Base-by-base conservation (phyloP, 805 yeast genomes). In the Kazachstania bromeliacearum region DNA sequence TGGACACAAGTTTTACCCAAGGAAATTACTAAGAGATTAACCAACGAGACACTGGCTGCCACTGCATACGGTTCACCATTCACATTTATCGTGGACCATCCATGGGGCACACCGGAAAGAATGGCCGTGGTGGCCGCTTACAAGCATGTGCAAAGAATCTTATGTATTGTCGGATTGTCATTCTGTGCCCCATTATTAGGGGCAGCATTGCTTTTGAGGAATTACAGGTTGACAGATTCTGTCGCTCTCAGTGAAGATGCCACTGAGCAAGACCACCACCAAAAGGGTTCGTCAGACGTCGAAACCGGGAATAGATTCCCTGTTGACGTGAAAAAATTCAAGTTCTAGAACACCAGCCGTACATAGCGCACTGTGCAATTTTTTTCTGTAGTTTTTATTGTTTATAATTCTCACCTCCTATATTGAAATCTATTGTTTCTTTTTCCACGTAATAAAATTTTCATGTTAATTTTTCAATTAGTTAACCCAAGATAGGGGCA, bases 81-180 rank as follows among this genome's bases (percentile, higher is more conserved):
- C 44, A 57, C 64, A 0, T 75, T 71, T 43, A 65, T 73, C 21
- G 32, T 50, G 2, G 49, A 51, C 0, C 65, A 76, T 49, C 58
- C 73, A 3, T 74, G 81, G 79, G 82, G 73, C 1, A 62, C 82
- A 1, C 67, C 73, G 6, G 75, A 67, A 41, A 68, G 87, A 55
- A 52, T 50, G 7, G 72, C 67, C 1, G 67, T 76, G 25, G 77
- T 75, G 4, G 52, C 43, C 24, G 72, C 81, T 0, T 79, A 79
- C 57, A 66, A 68, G 34, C 54, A 72, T 34, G 64, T 73, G 21
- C 85, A 77, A 55, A 66, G 65, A 48, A 55, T 75, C 30, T 62
- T 79, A 50, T 64, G 74, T 51, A 65, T 70, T 36, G 70, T 73
- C 22, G 82, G 79, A 17, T 41, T 64, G 14, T 67, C 72, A 36